Evolutionary conservation across 805 yeast genomes (phyloP).

Genomic region (Kregervanrija delftensis): DNA sequence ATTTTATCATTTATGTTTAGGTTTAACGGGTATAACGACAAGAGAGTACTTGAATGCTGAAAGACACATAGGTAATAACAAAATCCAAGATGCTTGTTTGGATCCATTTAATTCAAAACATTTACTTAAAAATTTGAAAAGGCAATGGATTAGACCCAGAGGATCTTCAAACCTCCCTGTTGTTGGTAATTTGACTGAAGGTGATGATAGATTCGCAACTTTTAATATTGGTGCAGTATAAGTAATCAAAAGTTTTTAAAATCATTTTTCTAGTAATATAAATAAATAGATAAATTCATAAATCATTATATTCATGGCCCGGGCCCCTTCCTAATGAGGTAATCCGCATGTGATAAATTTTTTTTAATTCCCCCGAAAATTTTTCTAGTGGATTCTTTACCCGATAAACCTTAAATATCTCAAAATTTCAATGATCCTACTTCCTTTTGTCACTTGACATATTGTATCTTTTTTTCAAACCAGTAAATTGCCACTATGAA

Average conservation of each 20-base stretch:
- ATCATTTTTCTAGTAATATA: too few relatives aligned
- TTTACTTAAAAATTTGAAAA: conserved; percentile 24
- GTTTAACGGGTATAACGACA: conserved; percentile 58
- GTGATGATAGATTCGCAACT: too few relatives aligned
- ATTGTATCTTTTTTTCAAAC: too few relatives aligned
- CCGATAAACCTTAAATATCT: neutral
- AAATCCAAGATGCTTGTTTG: conserved; percentile 25
- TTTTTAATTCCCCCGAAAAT: neutral
- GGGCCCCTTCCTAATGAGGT: too few relatives aligned
- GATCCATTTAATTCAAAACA: conserved; percentile 33
- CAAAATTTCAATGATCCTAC: too few relatives aligned
- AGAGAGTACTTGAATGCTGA: conserved; percentile 58
- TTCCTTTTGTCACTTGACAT: too few relatives aligned
- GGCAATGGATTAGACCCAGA: conserved; percentile 32
- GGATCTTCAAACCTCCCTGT: conserved; percentile 28
- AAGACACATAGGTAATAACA: conserved; percentile 17
- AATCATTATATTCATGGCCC: too few relatives aligned
- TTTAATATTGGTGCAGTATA: too few relatives aligned
- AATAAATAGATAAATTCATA: too few relatives aligned
- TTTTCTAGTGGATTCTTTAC: neutral
- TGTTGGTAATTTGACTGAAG: too few relatives aligned
- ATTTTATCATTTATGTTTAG: conserved; percentile 46
- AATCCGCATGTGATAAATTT: conserved; percentile 7
- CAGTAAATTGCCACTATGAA: conserved; percentile 46
- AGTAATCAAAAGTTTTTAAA: too few relatives aligned